Percentiles rank a stretch among this genome's conserved stretches.
These are phyloP conservation scores for Oxyria digyna DNA, from an alignment of 148 eudicot species.

Conservation along the genomic window DNA sequence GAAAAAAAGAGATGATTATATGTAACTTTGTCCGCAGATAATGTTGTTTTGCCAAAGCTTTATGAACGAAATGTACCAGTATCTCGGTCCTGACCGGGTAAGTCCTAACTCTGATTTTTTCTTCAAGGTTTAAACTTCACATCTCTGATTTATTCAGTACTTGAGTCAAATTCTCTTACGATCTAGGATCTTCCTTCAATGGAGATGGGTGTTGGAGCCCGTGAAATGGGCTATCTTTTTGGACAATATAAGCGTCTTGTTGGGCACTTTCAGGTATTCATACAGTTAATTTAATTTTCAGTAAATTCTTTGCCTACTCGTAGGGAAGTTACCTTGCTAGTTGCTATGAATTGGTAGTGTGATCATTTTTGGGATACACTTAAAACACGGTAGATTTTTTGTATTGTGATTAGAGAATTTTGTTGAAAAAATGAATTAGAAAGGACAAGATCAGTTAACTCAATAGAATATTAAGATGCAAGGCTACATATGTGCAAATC, in stretches of 20 bases:
- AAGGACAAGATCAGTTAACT: not conserved
- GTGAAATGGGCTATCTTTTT: slow-evolving; percentile 94
- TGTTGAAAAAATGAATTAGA: not conserved
- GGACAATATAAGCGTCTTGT: slow-evolving; percentile 93
- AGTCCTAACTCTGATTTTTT: not conserved
- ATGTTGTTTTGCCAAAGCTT: slow-evolving; percentile 99
- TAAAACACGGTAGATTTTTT: not conserved
- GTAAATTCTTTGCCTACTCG: not conserved
- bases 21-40: slow-evolving; percentile 31
- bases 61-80: slow-evolving; percentile 80
- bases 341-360: not conserved
- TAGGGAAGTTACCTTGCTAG: not conserved
- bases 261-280: slow-evolving; percentile 77
- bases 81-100: slow-evolving; percentile 96
- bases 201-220: slow-evolving; percentile 95
- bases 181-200: slow-evolving; percentile 93
- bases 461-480: not conserved
- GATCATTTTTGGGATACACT: too few relatives aligned
- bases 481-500: not conserved
- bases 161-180: not conserved
- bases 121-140: not conserved
- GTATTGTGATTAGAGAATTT: not conserved
- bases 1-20: not conserved
- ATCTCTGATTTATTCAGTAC: not conserved
- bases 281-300: not conserved